Evolutionary conservation across 2,329 filamentous ascomycete genomes (phyloP), one percentile per base, ranked within the genome.

Genomic region (Trichoderma asperellum): DNA sequence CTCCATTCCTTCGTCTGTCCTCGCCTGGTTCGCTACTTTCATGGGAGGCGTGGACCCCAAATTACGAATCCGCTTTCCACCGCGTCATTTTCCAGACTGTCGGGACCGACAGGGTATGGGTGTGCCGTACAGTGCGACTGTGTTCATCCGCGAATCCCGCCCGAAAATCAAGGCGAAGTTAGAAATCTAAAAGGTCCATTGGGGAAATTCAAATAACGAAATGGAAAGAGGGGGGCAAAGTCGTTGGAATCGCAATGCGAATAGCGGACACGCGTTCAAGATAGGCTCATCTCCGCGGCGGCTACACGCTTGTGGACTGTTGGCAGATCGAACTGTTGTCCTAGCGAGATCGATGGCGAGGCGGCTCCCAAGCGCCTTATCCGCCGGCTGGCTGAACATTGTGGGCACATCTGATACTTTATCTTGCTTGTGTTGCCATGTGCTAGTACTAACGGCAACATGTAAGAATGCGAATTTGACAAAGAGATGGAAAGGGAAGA

Each of bases 71-170:
- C 74, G 73, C 62, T 68, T 43, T 57, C 16, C 66, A 69, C 56
- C 74, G 75, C 74, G 75, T 76, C 77, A 78, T 78, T 78, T 78
- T 78, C 77, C 77, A 78, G 67, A 75, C 75, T 77, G 76, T 78
- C 77, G 77, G 77, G 75, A 73, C 73, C 73, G 66, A 24, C 56
- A 37, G 52, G 55, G 40, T 21, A 60, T 60, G 55, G 53, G 53
- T 59, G 55, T 60, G 27, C 64, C 53, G 56, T 60, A 68, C 62
- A 57, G 62, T 65, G 62, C 37, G 62, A 24, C n/a, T 65, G 62
- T 27, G 49, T 24, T 55, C 61, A 40, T 52, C 61, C 61, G 61
- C 60, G 60, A 53, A 63, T 53, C 49, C 61, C 61, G 61, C 61
- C 47, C 61, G 43, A 56, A 56, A 63, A 57, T 27, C 12, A 12